Percentiles rank a stretch among this genome's conserved stretches.
phyloP scores from a whole-genome alignment of 495 filamentous ascomycete genomes.

The Aspergillus asperescens region DNA sequence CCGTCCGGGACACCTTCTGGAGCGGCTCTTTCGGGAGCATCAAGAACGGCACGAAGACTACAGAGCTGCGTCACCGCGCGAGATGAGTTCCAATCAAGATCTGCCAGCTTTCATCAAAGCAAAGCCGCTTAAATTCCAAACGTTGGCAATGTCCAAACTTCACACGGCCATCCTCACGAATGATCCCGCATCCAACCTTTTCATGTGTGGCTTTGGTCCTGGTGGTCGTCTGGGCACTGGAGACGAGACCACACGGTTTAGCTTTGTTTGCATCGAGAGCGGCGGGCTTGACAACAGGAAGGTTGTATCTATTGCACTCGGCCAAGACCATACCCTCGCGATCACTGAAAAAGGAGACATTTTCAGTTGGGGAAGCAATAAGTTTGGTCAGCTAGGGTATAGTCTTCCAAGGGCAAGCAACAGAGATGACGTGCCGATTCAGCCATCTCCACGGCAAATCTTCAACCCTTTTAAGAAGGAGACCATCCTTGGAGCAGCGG shows the following conservation, averaged over 20 bases:
- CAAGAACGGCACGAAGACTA: slow-evolving; percentile 35
- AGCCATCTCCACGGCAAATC: slow-evolving; percentile 76
- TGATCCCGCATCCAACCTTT: slow-evolving; percentile 90
- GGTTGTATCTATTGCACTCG: slow-evolving; percentile 68
- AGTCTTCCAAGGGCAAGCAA: slow-evolving; percentile 49
- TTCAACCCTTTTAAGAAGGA: slow-evolving; percentile 90
- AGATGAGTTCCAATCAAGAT: slow-evolving; percentile 29
- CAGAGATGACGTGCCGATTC: slow-evolving; percentile 70
- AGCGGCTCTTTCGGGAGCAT: slow-evolving; percentile 60
- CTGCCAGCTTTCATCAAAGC: slow-evolving; percentile 66
- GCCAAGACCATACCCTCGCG: slow-evolving; percentile 86
- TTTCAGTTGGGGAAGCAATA: slow-evolving; percentile 91
- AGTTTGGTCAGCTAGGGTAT: slow-evolving; percentile 82
- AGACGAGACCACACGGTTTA: slow-evolving; percentile 81
- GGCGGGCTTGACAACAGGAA: slow-evolving; percentile 65
- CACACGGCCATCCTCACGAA: slow-evolving; percentile 84
- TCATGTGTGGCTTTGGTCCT: slow-evolving; percentile 86
- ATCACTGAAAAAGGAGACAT: slow-evolving; percentile 75
- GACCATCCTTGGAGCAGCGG: slow-evolving; percentile 71
- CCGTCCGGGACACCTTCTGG: slow-evolving; percentile 74
- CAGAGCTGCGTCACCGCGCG: slow-evolving; percentile 12
- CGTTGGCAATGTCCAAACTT: slow-evolving; percentile 82
- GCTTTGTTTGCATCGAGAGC: slow-evolving; percentile 72
- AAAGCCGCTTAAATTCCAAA: slow-evolving; percentile 64
- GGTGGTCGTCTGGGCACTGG: slow-evolving; percentile 88